Base-by-base conservation (phyloP, 208 protist species). In the Leishmania aethiopica region DNA sequence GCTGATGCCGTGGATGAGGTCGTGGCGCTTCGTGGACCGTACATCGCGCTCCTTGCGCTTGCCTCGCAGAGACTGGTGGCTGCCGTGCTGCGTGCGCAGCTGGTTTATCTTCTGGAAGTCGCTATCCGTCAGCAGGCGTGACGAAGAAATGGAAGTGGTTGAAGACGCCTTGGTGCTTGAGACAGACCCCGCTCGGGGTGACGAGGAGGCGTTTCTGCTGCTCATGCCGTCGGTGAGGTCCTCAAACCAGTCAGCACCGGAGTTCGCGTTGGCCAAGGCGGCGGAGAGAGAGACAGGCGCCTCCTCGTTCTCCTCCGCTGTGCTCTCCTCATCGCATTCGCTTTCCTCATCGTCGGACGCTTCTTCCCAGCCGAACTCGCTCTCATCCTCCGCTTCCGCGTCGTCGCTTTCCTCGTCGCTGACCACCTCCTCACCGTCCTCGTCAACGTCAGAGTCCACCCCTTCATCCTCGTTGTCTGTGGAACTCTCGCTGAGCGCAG, bases 91-190 rank as follows among this genome's bases (percentile, higher is more conserved):
- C 0, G 72, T 77, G 75, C 95, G 90, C 55, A 98, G 88, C 69
- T 88, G 87, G 17, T 92, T 94, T 64, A 98, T 96, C 84, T 91
- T 93, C 67, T 92, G 85, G 83, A 98, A 96, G 78, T 97, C 95
- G 60, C 80, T 92, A 64, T 97, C 95, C 19, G 91, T 95, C 22
- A 97, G 86, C 80, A 97, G 87, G 35, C 93, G 92, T 4, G 81
- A 78, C 22, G 92, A 88, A 0, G 93, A 86, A 19, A 94, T 79
- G 11, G 92, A 92, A 0, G 84, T 76, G 19, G 71, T 80, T 2
- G 86, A 88, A 0, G 85, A 78, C 13, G 81, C 78, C 67, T 84
- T 89, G 32, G 88, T 90, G 78, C 86, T 87, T 2, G 84, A 66
- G 37, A 83, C 37, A 32, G 92, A 91, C 13, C 86, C 35, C 32